Conservation (phyloP, 371 early-diverging fungal genomes). For the Mortierella sp. region DNA sequence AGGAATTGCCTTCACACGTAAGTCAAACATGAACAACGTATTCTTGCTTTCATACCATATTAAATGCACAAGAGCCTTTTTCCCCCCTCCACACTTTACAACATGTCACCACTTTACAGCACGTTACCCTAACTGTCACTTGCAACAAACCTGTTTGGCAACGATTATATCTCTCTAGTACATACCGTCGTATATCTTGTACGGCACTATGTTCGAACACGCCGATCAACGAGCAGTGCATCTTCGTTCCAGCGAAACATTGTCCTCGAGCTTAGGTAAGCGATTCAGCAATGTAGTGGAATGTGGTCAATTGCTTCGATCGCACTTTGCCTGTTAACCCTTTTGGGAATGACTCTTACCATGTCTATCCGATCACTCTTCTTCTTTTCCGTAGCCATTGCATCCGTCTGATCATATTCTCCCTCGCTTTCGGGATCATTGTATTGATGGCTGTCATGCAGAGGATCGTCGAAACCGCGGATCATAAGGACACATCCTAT, state of each 20-base stretch:
- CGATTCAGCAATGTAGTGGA: too few species aligned
- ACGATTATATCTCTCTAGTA: slow-evolving; percentile 11
- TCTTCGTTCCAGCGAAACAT: not conserved
- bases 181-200: slow-evolving; percentile 18
- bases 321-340: not conserved
- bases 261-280: slow-evolving; percentile 22
- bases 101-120: too few species aligned
- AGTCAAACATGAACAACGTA: not conserved
- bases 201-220: slow-evolving; percentile 4
- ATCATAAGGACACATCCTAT: not conserved
- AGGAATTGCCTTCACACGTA: slow-evolving; percentile 27
- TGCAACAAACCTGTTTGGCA: too few species aligned
- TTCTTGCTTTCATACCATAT: too few species aligned
- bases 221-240: slow-evolving; percentile 8
- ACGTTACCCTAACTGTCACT: too few species aligned
- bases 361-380: not conserved
- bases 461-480: slow-evolving; percentile 2
- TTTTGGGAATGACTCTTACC: too few species aligned
- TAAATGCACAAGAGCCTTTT: too few species aligned
- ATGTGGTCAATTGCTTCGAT: too few species aligned
- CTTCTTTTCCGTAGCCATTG: slow-evolving; percentile 28
- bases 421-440: slow-evolving; percentile 18
- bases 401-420: slow-evolving; percentile 26
- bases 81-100: too few species aligned
- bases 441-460: slow-evolving; percentile 25